Evolutionary conservation across 2,329 filamentous ascomycete species (phyloP), one percentile per base, ranked within the genome.

Genomic region (Penicillium fuscoglaucum): DNA sequence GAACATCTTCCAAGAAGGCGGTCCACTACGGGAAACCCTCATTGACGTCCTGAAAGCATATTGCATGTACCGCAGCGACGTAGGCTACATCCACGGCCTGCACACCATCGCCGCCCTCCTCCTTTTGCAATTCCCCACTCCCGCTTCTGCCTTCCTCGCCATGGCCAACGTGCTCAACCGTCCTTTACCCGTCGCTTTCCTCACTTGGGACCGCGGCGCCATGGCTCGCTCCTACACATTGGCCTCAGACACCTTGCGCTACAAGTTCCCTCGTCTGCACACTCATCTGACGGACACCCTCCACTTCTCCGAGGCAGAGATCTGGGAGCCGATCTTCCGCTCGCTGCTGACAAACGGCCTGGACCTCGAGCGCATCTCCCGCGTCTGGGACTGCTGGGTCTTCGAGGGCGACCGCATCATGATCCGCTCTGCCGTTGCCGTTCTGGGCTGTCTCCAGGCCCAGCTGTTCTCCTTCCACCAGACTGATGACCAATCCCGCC

Each of bases 121-220:
- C 15, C 78, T 86, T 21, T 77, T 87, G 40, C 83, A 84, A 66
- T 79, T 86, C 50, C 74, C 80, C 0, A 76, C 76, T 1, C 77
- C 83, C 0, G 71, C 79, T 3, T 78, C 82, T 24, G 80, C 84
- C 3, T 88, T 88, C 72, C 78, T 84, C 52, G 76, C 79, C 17
- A 79, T 88, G 56, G 83, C 83, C 31, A 88, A 87, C 67, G 76
- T 83, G 31, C 79, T 88, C 40, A 87, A 87, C 66, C 82, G 85
- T 4, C 79, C 84, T 0, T 74, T 87, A 3, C 83, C 85, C 8
- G 78, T 87, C 49, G 84, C 84, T 5, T 87, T 87, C 72, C 78
- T 87, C 47, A 80, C 84, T 9, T 78, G 82, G 62, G 85, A 87
- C 64, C 75, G 78, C 17, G 76, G 78, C n/a, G 81, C 81, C 49